A percentile compares a stretch with the other conserved stretches of the same genome.
These are phyloP conservation scores for Hirschioporus abietinus DNA, from an alignment of 768 basidiomycete species.

Conservation along the genomic window DNA sequence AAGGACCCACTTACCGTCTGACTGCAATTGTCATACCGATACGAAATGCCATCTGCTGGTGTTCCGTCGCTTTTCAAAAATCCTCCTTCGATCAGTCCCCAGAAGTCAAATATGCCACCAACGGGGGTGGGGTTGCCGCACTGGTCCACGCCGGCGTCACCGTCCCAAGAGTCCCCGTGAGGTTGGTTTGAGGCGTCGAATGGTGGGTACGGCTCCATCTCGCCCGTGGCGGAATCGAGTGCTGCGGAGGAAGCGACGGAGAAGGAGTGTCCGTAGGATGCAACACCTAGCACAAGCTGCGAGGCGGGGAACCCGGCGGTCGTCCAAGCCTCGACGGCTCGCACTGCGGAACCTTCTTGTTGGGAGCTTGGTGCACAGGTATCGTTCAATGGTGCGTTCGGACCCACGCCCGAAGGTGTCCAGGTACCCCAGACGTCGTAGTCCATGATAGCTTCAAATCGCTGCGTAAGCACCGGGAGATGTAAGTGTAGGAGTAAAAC, in stretches of 20 bases:
- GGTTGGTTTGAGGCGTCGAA: slow-evolving; percentile 43
- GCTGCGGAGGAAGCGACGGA: slow-evolving; percentile 27
- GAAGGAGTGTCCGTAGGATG: slow-evolving; percentile 81
- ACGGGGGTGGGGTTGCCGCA: slow-evolving; percentile 54
- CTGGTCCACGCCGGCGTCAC: slow-evolving; percentile 41
- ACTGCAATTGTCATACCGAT: slow-evolving; percentile 60
- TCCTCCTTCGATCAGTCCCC: slow-evolving; percentile 53
- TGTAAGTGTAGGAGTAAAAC: neutral
- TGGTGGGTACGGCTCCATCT: slow-evolving; percentile 43
- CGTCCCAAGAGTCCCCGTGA: slow-evolving; percentile 55
- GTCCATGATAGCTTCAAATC: slow-evolving; percentile 60
- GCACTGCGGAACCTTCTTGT: slow-evolving; percentile 70
- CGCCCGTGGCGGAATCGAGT: slow-evolving; percentile 27
- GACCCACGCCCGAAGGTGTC: slow-evolving; percentile 49
- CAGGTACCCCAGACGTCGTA: slow-evolving; percentile 60
- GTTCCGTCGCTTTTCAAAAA: slow-evolving; percentile 45
- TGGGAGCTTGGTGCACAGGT: slow-evolving; percentile 55
- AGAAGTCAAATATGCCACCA: slow-evolving; percentile 56
- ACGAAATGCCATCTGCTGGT: slow-evolving; percentile 43
- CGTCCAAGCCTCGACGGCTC: slow-evolving; percentile 71
- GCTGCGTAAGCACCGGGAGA: neutral
- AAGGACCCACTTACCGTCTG: slow-evolving; percentile 52
- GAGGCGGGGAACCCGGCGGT: slow-evolving; percentile 68
- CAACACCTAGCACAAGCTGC: slow-evolving; percentile 79
- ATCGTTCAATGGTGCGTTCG: slow-evolving; percentile 82